Base-by-base conservation (phyloP, 805 yeast genomes). In the Kodamaea lidongshanica region DNA sequence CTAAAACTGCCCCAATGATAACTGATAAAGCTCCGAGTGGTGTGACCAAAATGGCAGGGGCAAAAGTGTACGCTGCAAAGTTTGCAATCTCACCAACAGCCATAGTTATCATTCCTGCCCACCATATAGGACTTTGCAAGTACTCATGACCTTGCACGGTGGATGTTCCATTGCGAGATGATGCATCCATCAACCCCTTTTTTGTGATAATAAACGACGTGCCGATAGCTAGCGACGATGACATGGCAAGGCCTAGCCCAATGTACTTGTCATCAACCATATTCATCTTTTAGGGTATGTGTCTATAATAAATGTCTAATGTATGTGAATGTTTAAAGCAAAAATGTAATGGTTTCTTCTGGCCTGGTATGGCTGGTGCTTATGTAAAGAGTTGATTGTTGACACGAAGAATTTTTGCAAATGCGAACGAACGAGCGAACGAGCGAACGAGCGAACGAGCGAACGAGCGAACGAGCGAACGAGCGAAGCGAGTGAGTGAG, bases 11-110 rank as follows among this genome's bases (percentile, higher is more conserved):
- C 10, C 96, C 96, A 38, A 86, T 86, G 40, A 86, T 83, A 14
- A 86, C 96, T 6, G 88, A 77, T 16, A 86, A 62, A 0, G 96
- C 96, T 8, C 96, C 96, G 33, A 86, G 63, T 5, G 96, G 96
- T 4, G 96, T 86, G 23, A 86, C 96, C 44, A 86, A 58, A 40
- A 87, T 82, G 1, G 95, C 94, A 3, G 96, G 95, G 0, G 96
- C 96, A 67, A 86, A 86, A 2, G 95, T 86, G 52, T 86, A 86
- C 0, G 96, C 96, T 3, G 95, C 95, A 52, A 86, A 86, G 52
- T 86, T 86, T 35, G 95, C 95, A 23, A 86, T 59, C 51, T 86
- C 96, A 5, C 96, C 96, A 13, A 86, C 58, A 3, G 92, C 94
- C 96, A 86, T 79, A 27, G 94, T 77, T 17, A 77, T 48, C 70